phyloP scores from a whole-genome alignment of 2,329 filamentous ascomycete genomes.

The Geosmithia flava region DNA sequence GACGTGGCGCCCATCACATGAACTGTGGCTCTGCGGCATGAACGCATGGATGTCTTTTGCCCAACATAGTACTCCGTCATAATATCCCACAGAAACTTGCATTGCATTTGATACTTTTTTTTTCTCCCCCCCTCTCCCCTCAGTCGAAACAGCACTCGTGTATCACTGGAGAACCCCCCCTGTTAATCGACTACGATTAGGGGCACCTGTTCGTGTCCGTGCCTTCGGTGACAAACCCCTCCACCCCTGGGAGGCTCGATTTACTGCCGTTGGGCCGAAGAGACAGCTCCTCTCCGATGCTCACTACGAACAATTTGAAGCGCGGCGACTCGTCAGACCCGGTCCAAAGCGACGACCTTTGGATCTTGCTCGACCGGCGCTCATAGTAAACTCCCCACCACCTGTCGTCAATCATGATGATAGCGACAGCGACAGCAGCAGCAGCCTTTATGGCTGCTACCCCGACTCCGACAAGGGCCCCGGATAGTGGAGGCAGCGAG shows the following conservation, averaged over 20 bases:
- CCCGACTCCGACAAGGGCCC: neutral
- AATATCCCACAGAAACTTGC: neutral
- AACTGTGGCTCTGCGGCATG: neutral
- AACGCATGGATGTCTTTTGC: neutral
- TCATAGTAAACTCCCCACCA: neutral
- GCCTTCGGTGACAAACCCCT: too few species aligned
- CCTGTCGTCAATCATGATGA: neutral
- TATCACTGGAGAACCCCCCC: neutral
- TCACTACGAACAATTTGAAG: neutral
- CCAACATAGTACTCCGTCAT: neutral
- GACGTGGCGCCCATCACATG: neutral
- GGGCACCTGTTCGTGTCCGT: neutral
- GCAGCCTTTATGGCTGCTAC: neutral
- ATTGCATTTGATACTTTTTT: neutral
- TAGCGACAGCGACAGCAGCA: neutral
- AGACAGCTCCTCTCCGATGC: neutral
- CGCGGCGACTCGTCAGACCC: neutral
- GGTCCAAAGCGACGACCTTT: neutral
- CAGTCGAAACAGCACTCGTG: neutral
- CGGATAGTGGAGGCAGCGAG: conserved; percentile 11
- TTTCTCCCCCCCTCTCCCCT: neutral
- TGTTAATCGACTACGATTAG: neutral
- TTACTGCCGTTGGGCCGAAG: too few species aligned
- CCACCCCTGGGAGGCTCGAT: too few species aligned
- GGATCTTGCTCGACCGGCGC: neutral